Evolutionary conservation across 1,139 yeast genomes (phyloP).

Genomic region (Debaryomyces coudertii): DNA sequence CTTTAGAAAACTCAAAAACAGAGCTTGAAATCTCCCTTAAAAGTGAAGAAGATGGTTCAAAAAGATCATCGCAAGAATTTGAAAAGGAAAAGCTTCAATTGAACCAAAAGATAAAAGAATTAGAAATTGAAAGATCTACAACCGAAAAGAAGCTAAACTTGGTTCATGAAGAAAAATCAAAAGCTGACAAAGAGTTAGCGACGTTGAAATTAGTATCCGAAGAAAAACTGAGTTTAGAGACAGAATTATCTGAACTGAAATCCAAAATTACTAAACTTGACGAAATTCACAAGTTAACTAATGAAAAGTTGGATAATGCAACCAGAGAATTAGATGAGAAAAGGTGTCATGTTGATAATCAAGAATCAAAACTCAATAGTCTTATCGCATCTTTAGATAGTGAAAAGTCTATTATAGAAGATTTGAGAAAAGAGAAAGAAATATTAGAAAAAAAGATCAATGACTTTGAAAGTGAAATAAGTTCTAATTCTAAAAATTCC

Average conservation of each 20-base stretch:
- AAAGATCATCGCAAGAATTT: background rate
- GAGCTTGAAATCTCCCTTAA: conserved; percentile 9
- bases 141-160: background rate
- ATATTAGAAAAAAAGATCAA: conserved; percentile 13
- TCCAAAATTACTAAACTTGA: conserved; percentile 4
- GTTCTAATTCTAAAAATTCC: conserved; percentile 9
- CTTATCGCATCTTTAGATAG: background rate
- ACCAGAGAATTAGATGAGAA: background rate
- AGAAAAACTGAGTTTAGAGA: background rate
- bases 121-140: background rate
- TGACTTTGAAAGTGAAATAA: conserved; percentile 14
- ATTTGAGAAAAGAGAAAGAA: conserved; percentile 4
- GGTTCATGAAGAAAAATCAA: background rate
- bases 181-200: background rate
- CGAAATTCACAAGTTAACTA: background rate
- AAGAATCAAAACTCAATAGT: background rate
- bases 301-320: background rate
- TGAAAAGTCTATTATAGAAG: background rate
- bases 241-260: conserved; percentile 5
- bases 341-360: background rate
- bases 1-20: conserved; percentile 7
- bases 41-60: background rate
- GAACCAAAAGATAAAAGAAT: background rate
- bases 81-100: conserved; percentile 8
- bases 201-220: background rate